Conservation (phyloP, 805 yeast species). For the Kodamaea sagamina region DNA sequence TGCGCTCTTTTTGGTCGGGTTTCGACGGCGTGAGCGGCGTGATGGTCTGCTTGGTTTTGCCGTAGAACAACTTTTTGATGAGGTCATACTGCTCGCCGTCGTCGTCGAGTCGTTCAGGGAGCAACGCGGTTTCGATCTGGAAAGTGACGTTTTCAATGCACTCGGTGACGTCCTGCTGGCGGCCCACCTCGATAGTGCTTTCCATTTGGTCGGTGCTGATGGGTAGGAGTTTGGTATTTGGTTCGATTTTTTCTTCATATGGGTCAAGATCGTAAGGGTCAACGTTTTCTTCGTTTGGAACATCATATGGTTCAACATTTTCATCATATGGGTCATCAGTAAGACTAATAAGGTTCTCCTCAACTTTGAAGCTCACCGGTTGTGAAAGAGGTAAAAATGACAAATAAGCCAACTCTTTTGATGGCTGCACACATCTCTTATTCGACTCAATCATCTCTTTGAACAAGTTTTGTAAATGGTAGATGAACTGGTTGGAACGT, state of each 20-base stretch:
- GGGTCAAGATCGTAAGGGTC: no score
- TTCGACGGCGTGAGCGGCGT: conserved; percentile 39
- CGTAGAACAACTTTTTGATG: conserved; percentile 79
- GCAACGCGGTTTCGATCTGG: conserved; percentile 85
- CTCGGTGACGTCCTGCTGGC: conserved; percentile 97
- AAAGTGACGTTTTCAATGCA: conserved; percentile 92
- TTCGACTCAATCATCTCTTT: conserved; percentile 64
- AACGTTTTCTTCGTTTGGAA: conserved; percentile 8
- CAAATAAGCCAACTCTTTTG: conserved; percentile 79
- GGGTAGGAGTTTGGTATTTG: conserved; percentile 23
- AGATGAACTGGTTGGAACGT: conserved; percentile 80
- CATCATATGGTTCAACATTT: conserved; percentile 15
- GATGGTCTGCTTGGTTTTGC: conserved; percentile 78
- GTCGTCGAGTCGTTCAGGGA: conserved; percentile 60
- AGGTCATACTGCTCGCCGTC: conserved; percentile 85
- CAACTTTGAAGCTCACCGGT: conserved; percentile 57
- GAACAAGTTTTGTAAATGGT: conserved; percentile 70
- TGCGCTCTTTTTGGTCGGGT: conserved; percentile 19
- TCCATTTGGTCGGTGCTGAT: conserved; percentile 67
- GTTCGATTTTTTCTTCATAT: conserved; percentile 11
- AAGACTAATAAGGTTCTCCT: conserved; percentile 14
- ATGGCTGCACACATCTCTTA: conserved; percentile 72
- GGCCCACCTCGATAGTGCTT: conserved; percentile 74
- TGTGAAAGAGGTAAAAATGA: conserved; percentile 77
- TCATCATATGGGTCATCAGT: conserved; percentile 12